Base-by-base conservation (phyloP, 371 early-diverging fungal genomes). In the Batkoa obscura region DNA sequence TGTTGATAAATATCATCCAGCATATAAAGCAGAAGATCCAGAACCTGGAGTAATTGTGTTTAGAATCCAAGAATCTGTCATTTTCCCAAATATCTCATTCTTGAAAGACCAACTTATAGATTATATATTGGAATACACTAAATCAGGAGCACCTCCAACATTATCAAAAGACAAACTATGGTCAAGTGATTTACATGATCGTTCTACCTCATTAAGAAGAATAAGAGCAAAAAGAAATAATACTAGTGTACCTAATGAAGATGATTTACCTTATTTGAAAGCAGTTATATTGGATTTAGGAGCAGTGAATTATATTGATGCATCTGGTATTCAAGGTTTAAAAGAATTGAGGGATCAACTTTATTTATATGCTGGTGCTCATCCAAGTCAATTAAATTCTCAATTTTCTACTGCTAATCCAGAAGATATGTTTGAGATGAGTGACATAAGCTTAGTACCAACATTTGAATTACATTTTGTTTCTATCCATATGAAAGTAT, bases 271-370 rank as follows among this genome's bases (percentile, higher is more conserved):
- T 23, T 37, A 52, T 17, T 15, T 87, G n/a, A 70, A 75, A 2
- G 81, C 88, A 0, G 61, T 90, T 15, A 65, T 90, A 30, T 66
- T 90, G n/a, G 89, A 89, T 62, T 71, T 91, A 46, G 70, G 81
- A 0, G 79, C 76, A 9, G 88, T 88, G 10, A 80, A 83, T 54
- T 67, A 72, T 36, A 73, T 89, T 61, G 92, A 91, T 58, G 73
- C 78, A 33, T 81, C 88, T 0, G 90, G 86, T 34, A 63, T 83
- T 52, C 87, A 87, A 59, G 71, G 74, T 13, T 70, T 88, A 0
- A 61, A 76, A 4, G 84, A 83, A 30, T 57, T 80, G 35, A 69
- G 71, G 30, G 65, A 66, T 32, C 68, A 75, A 46, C 63, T 75
- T 23, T 69, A 62, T 55, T 66, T 71, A 39, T 76, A 73, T 56